Percentiles rank a stretch among this genome's conserved stretches.
These are phyloP conservation scores for Endoconidiophora polonica DNA, from an alignment of 2,329 filamentous ascomycete genomes.

Conservation along the genomic window DNA sequence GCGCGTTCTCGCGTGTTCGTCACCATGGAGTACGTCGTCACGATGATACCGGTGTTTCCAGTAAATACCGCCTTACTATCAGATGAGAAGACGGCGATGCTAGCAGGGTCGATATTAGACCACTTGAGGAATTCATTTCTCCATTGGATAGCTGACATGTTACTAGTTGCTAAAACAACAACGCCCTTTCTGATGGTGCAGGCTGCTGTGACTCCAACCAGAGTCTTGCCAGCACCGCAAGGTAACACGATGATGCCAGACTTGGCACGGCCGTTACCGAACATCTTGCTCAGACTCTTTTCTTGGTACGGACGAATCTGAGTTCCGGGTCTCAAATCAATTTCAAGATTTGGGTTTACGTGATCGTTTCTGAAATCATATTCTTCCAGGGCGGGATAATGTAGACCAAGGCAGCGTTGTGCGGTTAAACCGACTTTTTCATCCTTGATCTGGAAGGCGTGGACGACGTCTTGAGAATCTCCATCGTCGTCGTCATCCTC, in stretches of 20 bases:
- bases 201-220: constrained; percentile 95
- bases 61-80: constrained; percentile 78
- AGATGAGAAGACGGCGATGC: constrained; percentile 88
- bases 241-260: constrained; percentile 95
- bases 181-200: constrained; percentile 96
- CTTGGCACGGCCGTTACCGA: constrained; percentile 91
- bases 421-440: constrained; percentile 72
- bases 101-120: constrained; percentile 86
- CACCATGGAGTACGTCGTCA: constrained; percentile 99
- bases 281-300: constrained; percentile 97
- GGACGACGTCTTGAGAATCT: constrained; percentile 72
- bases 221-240: constrained; percentile 89
- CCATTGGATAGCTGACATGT: constrained; percentile 97
- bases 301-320: constrained; percentile 93
- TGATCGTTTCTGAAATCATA: constrained; percentile 93
- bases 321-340: constrained; percentile 76
- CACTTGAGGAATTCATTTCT: constrained; percentile 91
- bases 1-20: constrained; percentile 75
- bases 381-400: constrained; percentile 80
- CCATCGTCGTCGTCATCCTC: constrained; percentile 76
- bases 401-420: constrained; percentile 73
- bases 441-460: constrained; percentile 81
- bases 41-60: constrained; percentile 84
- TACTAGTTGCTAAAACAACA: constrained; percentile 88
- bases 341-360: constrained; percentile 78